Conservation (phyloP, 108 stramenopile genomes). For the Pseudonitzschia multiseries region DNA sequence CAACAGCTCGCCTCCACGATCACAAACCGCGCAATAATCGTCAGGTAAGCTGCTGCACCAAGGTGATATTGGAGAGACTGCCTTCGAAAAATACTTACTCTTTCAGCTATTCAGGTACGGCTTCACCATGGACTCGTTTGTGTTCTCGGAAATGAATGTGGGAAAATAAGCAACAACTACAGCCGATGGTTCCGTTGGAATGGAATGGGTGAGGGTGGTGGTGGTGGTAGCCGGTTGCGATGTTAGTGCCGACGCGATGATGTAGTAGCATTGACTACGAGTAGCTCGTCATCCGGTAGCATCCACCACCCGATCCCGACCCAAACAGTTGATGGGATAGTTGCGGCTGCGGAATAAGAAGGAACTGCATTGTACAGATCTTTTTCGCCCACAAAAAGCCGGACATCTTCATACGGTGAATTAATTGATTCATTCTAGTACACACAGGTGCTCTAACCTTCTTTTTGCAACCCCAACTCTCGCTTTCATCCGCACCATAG, state of each 20-base stretch:
- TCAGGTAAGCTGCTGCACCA: neutral
- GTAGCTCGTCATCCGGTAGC: no score
- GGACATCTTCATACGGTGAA: no score
- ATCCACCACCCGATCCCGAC: no score
- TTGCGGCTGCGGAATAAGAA: no score
- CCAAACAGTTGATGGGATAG: no score
- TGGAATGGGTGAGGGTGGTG: neutral
- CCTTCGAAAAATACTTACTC: slow-evolving; percentile 1
- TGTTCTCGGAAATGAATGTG: neutral
- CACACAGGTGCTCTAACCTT: neutral
- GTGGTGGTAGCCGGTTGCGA: no score
- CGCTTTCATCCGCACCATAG: neutral
- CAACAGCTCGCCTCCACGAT: neutral
- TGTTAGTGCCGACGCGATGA: no score
- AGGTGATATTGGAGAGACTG: neutral
- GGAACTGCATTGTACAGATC: no score
- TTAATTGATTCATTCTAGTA: no score
- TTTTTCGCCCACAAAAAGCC: no score
- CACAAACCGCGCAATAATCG: neutral
- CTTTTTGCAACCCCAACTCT: neutral
- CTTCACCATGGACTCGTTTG: neutral
- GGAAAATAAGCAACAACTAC: neutral
- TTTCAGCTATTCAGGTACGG: slow-evolving; percentile 8
- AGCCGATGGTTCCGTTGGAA: neutral
- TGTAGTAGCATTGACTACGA: no score